Conservation (phyloP, 2,329 filamentous ascomycete genomes). For the Fusarium virguliforme region DNA sequence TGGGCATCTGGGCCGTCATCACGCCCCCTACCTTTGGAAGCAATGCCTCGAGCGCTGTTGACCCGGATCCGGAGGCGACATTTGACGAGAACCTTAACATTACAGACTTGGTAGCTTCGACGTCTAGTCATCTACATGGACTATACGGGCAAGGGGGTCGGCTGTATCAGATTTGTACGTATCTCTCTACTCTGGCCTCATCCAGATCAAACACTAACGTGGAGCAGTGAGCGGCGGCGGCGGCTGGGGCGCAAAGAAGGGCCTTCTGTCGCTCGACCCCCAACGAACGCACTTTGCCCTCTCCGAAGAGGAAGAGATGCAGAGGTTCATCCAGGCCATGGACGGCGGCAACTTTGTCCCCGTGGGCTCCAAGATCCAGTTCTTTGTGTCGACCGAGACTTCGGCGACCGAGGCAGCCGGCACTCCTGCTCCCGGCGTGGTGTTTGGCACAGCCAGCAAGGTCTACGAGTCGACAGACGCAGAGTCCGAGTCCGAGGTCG, state of each 20-base stretch:
- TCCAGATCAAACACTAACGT: constrained; percentile 36
- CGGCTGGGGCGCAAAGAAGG: constrained; percentile 87
- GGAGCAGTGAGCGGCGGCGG: constrained; percentile 81
- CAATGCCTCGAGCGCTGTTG: constrained; percentile 14
- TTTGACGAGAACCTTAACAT: constrained; percentile 42
- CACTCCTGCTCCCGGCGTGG: constrained; percentile 38
- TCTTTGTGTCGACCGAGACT: constrained; percentile 66
- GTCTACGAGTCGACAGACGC: constrained; percentile 26
- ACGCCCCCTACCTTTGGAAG: constrained; percentile 61
- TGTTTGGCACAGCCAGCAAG: constrained; percentile 56
- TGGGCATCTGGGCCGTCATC: constrained; percentile 82
- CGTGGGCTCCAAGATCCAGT: constrained; percentile 77
- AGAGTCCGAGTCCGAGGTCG: neutral
- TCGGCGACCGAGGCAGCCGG: constrained; percentile 46
- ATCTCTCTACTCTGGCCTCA: neutral
- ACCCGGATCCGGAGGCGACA: constrained; percentile 45
- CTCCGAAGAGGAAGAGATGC: constrained; percentile 67
- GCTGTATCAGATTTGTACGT: constrained; percentile 60
- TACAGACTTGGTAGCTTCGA: constrained; percentile 44
- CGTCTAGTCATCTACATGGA: constrained; percentile 52
- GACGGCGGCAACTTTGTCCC: constrained; percentile 68
- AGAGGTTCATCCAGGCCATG: constrained; percentile 69
- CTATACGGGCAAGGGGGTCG: constrained; percentile 63
- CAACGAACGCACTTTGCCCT: constrained; percentile 67
- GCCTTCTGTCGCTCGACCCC: constrained; percentile 84